Evolutionary conservation across 2,329 filamentous ascomycete genomes (phyloP), one percentile per base, ranked within the genome.

Genomic region (Exophiala mesophila): DNA sequence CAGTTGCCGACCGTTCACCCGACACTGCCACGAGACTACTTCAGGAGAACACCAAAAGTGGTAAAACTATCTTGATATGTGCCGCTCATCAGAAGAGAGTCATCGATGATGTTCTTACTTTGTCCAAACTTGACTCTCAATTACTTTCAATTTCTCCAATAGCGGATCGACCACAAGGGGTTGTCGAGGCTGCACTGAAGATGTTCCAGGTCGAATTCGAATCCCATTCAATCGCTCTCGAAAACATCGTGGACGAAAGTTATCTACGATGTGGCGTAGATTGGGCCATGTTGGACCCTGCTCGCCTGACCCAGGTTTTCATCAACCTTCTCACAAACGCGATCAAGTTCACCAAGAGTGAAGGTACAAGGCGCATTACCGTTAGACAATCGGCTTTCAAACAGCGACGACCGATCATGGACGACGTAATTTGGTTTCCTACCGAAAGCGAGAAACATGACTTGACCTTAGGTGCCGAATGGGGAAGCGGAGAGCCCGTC

Each of bases 51-150:
- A 75, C 85, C 34, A 83, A 88, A 52, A 82, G 82, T 15, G 82
- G 83, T 3, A 81, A 87, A 56, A 88, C 82, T 0, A 88, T 90
- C 47, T 74, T 81, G 23, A 73, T 84, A 6, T 89, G 85, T 53
- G 81, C 84, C 1, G 78, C 85, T 53, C 85, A 89, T 61, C 85
- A 90, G 59, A 88, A 88, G 62, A 69, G 80, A 6, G 85, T 87
- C 35, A 80, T 86, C 13, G 81, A 86, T 56, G 82, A 86, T 55
- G 81, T 86, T 17, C 65, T 87, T 21, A 85, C 80, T 6, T 73
- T 85, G 54, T 84, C 80, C 3, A 85, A 89, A 58, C 72, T 90
- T 21, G 83, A 89, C 56, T 85, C 83, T 3, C 80, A 82, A 28
- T 74, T 88, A 57, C 66, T 89, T 5, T 73, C 82, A 2, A 79